Base-by-base conservation (phyloP, 192 early-diverging fungal genomes). In the Podila verticillata region DNA sequence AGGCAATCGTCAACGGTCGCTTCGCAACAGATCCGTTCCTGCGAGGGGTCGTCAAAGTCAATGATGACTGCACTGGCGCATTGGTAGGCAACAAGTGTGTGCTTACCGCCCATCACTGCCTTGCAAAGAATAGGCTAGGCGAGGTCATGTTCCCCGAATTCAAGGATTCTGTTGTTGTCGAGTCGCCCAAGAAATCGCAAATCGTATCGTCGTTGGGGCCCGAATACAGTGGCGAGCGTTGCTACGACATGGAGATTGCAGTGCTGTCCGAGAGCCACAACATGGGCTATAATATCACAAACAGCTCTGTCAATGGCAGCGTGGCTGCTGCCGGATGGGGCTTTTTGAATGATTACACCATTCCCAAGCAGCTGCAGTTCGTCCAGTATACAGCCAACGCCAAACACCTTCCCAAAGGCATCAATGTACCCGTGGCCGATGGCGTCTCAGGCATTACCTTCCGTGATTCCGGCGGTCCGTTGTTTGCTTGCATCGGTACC, bases 241-340 rank as follows among this genome's bases (percentile, higher is more conserved):
- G 65, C 34, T 66, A 66, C 51, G 65, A 66, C 32, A 66, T 66
- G 51, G 51, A 66, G 51, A 66, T 66, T 57, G 65, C 65, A 1
- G 65, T 66, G 12, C 51, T 66, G 12, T 48, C 32, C 9, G 51
- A 66, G 15, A 31, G 22, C 6, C 65, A 66, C 34, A 66, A 66
- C 34, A 9, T 8, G n/a, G 65, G 65, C 5, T 66, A 66, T 17
- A 66, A 66, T 51, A 19, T 66, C 22, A 57, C 65, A 28, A 56
- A 28, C 3, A 8, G 4, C 19, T 34, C 48, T 4, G 51, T 66
- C 13, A 29, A 51, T 20, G 65, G 20, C 20, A 26, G 6, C 7
- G 65, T 66, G 9, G 31, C 8, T 28, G 65, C 19, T 0, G 65
- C 65, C 9, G 65, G 65, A 5, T 66, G 65, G 65, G 65, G 65